phyloP scores from a whole-genome alignment of 208 protist genomes.

The Trypanosoma cruzi region DNA sequence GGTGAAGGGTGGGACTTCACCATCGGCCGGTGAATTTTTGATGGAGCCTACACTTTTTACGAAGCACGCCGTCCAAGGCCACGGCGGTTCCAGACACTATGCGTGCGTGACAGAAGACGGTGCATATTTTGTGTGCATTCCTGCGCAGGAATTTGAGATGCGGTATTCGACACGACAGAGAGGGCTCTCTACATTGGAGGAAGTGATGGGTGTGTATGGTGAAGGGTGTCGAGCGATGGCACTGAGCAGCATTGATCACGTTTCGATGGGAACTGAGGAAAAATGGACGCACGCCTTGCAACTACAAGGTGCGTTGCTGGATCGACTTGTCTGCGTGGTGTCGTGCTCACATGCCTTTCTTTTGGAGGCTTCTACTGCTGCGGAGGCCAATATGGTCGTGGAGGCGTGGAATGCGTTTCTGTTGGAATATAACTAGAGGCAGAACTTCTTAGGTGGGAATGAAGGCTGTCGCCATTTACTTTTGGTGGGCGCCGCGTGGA shows the following conservation, averaged over 20 bases:
- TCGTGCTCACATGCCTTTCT: constrained; percentile 56
- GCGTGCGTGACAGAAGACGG: constrained; percentile 59
- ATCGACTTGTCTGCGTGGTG: constrained; percentile 49
- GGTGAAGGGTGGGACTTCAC: not conserved
- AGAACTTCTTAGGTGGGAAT: not conserved
- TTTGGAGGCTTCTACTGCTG: constrained; percentile 38
- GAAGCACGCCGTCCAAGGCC: constrained; percentile 35
- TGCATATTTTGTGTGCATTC: constrained; percentile 45
- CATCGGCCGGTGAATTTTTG: constrained; percentile 1
- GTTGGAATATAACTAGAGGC: not conserved
- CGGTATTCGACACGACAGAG: not conserved
- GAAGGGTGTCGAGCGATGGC: constrained; percentile 36
- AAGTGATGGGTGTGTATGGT: constrained; percentile 42
- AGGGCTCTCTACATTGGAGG: constrained; percentile 15
- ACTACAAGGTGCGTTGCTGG: constrained; percentile 34
- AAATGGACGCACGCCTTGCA: constrained; percentile 29
- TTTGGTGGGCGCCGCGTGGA: not conserved
- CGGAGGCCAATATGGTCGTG: constrained; percentile 44
- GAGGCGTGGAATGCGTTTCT: constrained; percentile 31
- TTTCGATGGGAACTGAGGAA: constrained; percentile 55
- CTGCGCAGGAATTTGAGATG: constrained; percentile 33
- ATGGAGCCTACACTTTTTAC: constrained; percentile 46
- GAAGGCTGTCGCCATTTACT: not conserved
- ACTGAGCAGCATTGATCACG: constrained; percentile 38
- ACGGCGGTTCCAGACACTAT: constrained; percentile 35